Evolutionary conservation across 371 early-diverging fungal genomes (phyloP), one percentile per base, ranked within the genome.

Genomic region (Saksenaea vasiformis): DNA sequence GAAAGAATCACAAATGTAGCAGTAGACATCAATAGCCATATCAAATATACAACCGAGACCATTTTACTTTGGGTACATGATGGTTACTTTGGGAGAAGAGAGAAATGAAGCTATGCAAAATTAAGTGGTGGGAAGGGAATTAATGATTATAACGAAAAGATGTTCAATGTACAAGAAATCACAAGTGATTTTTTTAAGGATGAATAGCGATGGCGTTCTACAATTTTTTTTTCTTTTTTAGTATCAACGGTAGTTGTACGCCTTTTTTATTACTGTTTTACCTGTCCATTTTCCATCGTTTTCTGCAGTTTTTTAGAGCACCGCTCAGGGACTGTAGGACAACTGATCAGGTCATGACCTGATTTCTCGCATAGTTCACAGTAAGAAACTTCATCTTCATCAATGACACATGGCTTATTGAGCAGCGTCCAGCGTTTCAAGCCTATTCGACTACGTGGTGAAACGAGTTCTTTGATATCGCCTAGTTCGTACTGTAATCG

Each of bases 281-380:
- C 51, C n/a, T 47, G 51, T 47, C 22, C 24, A 22, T 17, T 22
- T 10, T 47, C 22, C 10, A 47, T 10, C 3, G 22, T 10, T n/a
- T n/a, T n/a, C 10, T 47, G 4, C 22, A 19, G 51, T 47, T 47
- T 47, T 47, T 10, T 47, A 22, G 51, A 47, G 51, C 51, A 47
- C 19, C 51, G 51, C 22, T 47, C 51, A 17, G 22, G 51, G 5
- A 47, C 51, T n/a, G 51, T 47, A 47, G 51, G 22, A 11, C 51
- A 47, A 47, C 51, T 75, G 54, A 84, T 73, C 22, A 89, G 72
- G 41, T 82, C 80, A 56, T 88, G 90, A 4, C 84, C 86, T 26
- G 66, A 67, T 19, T 73, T 65, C 39, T 90, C 87, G 60, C 90
- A 90, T 14, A 87, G 72, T 54, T 85, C 87, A 62, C 87, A 88